phyloP scores from a whole-genome alignment of 352 stramenopile genomes.

The Phytophthora palmivora region DNA sequence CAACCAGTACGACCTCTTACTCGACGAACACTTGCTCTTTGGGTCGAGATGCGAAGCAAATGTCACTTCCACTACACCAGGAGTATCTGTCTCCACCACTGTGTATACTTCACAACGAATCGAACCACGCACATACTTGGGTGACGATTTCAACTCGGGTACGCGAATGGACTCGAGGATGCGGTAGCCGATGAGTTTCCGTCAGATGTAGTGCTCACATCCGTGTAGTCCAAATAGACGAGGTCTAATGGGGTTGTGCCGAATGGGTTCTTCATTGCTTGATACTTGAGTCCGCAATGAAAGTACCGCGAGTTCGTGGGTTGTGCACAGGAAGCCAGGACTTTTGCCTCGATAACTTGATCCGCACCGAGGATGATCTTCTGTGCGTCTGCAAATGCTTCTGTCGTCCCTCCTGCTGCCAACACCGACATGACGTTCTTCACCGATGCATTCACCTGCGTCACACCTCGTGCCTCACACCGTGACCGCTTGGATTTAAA shows the following conservation, averaged over 20 bases:
- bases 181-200: constrained; percentile 76
- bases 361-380: constrained; percentile 65
- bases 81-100: constrained; percentile 69
- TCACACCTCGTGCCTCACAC: constrained; percentile 77
- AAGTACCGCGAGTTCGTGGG: constrained; percentile 69
- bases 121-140: constrained; percentile 74
- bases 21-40: constrained; percentile 76
- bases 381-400: constrained; percentile 68
- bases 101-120: constrained; percentile 86
- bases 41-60: constrained; percentile 87
- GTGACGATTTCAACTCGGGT: constrained; percentile 55
- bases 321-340: constrained; percentile 71
- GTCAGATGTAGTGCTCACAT: constrained; percentile 68
- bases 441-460: constrained; percentile 78
- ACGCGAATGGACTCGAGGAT: constrained; percentile 87
- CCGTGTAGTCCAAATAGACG: constrained; percentile 87
- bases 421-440: constrained; percentile 87
- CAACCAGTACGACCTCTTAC: constrained; percentile 64
- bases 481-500: constrained; percentile 73
- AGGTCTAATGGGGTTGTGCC: constrained; percentile 67
- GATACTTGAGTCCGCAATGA: constrained; percentile 86
- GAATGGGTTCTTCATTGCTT: constrained; percentile 86
- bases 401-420: constrained; percentile 54
- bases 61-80: constrained; percentile 83
- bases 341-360: constrained; percentile 70